Evolutionary conservation across 192 early-diverging fungal genomes (phyloP), one percentile per base, ranked within the genome.

Genomic region (Rhizophlyctis rosea): DNA sequence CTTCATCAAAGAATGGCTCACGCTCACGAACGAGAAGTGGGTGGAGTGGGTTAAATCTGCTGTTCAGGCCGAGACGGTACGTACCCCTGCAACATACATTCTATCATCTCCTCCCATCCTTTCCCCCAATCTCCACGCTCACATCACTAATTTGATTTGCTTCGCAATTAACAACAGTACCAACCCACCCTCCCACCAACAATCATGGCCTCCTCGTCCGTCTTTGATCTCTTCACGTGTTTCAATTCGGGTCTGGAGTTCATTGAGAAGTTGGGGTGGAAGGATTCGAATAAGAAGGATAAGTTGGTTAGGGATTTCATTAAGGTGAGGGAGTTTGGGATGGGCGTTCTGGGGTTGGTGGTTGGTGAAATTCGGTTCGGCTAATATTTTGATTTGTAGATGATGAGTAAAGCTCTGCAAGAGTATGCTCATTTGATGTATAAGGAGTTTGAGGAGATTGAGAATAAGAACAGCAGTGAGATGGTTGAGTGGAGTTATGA

Each of bases 161-260:
- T 32, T 7, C 14, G 0, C n/a, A n/a, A 13, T 44, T 44, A 7
- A 44, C 3, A 32, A 23, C 53, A 69, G 71, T 79, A 57, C 68
- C 78, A 28, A 79, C 79, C 67, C 56, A 76, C 32, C 68, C 65
- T 59, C 68, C 78, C 48, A 53, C 81, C 81, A 24, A 53, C 61
- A n/a, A 49, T 62, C 31, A 72, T 81, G 25, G 78, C 88, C 68
- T 92, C 91, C 1, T 84, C 88, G 3, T 92, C 90, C 2, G 83
- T 91, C 31, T 75, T 87, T 21, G 90, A 93, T 66, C 59, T 93
- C 3, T 93, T 92, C 69, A 82, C 83, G n/a, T 83, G 82, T 50
- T 91, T 91, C 69, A 79, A 90, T 57, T 78, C 82, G 54, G 85
- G 87, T 3, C 60, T 91, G 50, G 79, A 82, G 18, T 92, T 88